phyloP scores from a whole-genome alignment of 179 eudicot species.

The Actinidia chinensis region DNA sequence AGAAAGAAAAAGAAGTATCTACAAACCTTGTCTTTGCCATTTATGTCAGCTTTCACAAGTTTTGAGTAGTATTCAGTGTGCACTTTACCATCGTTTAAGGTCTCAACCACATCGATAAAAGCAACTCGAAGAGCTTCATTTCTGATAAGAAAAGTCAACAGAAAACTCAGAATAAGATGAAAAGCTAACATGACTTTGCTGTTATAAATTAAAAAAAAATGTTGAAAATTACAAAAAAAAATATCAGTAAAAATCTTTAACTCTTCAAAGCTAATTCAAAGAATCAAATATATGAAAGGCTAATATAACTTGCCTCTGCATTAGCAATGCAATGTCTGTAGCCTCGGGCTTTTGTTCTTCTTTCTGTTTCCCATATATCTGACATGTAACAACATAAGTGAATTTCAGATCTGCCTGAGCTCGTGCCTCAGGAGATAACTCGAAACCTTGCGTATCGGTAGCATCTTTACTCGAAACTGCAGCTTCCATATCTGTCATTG shows the following conservation, averaged over 20 bases:
- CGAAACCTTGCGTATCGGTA: constrained; percentile 69
- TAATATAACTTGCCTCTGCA: constrained; percentile 67
- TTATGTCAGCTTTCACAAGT: constrained; percentile 94
- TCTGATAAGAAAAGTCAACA: constrained; percentile 34
- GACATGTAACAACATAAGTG: constrained; percentile 96
- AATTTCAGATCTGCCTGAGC: constrained; percentile 97
- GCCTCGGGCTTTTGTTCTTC: constrained; percentile 97
- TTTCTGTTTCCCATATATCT: constrained; percentile 96
- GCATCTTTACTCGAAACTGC: constrained; percentile 50
- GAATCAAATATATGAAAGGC: background rate
- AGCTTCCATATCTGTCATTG: constrained; percentile 63
- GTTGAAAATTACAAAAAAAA: background rate
- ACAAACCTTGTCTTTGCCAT: constrained; percentile 87
- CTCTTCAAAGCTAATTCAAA: background rate
- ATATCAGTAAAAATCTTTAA: background rate
- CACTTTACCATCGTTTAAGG: constrained; percentile 78
- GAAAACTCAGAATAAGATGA: constrained; percentile 4
- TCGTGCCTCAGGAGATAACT: constrained; percentile 93
- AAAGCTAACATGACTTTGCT: background rate
- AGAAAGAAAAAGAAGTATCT: constrained; percentile 6
- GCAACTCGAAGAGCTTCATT: constrained; percentile 99
- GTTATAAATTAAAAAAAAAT: background rate
- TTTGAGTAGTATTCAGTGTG: constrained; percentile 84
- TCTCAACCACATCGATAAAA: constrained; percentile 83
- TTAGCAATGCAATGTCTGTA: constrained; percentile 89